These are phyloP conservation scores for Leucoagaricus sp. DNA, from an alignment of 1,284 basidiomycete genomes.

Conservation along the genomic window DNA sequence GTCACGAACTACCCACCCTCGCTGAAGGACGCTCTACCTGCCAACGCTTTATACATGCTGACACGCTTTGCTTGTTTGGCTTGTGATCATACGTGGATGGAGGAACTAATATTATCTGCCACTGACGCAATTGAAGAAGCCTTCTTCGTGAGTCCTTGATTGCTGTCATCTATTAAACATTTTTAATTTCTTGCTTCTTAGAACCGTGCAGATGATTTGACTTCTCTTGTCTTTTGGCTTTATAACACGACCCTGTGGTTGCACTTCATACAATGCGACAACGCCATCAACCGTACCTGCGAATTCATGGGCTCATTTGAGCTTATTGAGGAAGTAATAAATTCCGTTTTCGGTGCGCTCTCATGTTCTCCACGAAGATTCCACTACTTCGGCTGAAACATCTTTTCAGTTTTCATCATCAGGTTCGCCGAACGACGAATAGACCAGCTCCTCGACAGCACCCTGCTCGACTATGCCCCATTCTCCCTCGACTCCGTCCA, in stretches of 20 bases:
- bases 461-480: constrained; percentile 85
- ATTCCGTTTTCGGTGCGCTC: constrained; percentile 85
- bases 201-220: constrained; percentile 83
- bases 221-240: constrained; percentile 91
- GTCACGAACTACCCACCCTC: constrained; percentile 73
- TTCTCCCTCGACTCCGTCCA: constrained; percentile 81
- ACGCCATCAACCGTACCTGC: constrained; percentile 71
- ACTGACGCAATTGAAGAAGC: constrained; percentile 91
- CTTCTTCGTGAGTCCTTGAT: constrained; percentile 73
- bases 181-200: constrained; percentile 32
- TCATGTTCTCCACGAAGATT: neutral
- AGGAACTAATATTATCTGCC: constrained; percentile 88
- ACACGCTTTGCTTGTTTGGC: constrained; percentile 86
- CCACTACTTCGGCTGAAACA: constrained; percentile 15
- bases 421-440: constrained; percentile 89
- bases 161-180: constrained; percentile 4
- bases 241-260: constrained; percentile 90
- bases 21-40: constrained; percentile 74
- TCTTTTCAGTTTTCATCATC: constrained; percentile 84
- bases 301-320: constrained; percentile 81
- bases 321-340: constrained; percentile 85
- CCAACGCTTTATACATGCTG: constrained; percentile 81
- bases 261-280: constrained; percentile 87
- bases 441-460: constrained; percentile 82
- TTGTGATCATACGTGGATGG: constrained; percentile 88